Percentiles rank a stretch among this genome's conserved stretches.
phyloP scores from a whole-genome alignment of 1,284 basidiomycete species.

The Coriolopsis trogii region DNA sequence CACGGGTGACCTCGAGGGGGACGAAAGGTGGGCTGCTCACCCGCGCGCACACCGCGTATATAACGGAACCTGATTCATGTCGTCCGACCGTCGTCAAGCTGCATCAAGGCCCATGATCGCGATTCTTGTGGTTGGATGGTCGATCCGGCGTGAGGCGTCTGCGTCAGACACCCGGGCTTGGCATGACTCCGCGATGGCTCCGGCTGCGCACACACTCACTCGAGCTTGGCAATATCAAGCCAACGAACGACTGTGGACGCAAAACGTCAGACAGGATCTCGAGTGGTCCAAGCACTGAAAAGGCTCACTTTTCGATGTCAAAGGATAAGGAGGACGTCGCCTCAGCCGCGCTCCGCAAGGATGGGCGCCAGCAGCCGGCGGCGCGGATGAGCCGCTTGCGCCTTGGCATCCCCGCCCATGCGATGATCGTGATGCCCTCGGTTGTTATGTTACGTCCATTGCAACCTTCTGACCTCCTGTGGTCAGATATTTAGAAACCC shows the following conservation, averaged over 20 bases:
- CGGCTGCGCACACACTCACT: not conserved
- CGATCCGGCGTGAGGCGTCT: constrained; percentile 12
- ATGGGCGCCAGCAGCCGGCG: not conserved
- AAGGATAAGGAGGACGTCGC: too few species aligned
- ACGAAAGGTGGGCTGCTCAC: constrained; percentile 13
- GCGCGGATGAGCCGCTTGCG: not conserved
- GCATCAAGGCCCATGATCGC: constrained; percentile 20
- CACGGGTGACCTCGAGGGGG: constrained; percentile 55
- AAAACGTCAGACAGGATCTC: too few species aligned
- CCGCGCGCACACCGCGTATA: constrained; percentile 3
- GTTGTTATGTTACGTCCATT: constrained; percentile 13
- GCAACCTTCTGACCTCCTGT: constrained; percentile 1
- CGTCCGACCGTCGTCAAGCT: constrained; percentile 19
- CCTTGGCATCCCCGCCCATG: constrained; percentile 6
- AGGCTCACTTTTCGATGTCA: too few species aligned
- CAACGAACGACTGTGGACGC: too few species aligned
- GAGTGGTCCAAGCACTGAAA: too few species aligned
- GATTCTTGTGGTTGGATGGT: constrained; percentile 12
- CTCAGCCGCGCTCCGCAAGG: not conserved
- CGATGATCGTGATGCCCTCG: constrained; percentile 11
- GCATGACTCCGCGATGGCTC: constrained; percentile 9
- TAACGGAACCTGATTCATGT: constrained; percentile 7
- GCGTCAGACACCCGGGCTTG: constrained; percentile 18
- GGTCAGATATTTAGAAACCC: constrained; percentile 2
- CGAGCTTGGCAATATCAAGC: too few species aligned